Percentiles rank a stretch among this genome's conserved stretches.
These are phyloP conservation scores for Pinus tabuliformis DNA, from an alignment of 75 land plant species.

Conservation along the genomic window DNA sequence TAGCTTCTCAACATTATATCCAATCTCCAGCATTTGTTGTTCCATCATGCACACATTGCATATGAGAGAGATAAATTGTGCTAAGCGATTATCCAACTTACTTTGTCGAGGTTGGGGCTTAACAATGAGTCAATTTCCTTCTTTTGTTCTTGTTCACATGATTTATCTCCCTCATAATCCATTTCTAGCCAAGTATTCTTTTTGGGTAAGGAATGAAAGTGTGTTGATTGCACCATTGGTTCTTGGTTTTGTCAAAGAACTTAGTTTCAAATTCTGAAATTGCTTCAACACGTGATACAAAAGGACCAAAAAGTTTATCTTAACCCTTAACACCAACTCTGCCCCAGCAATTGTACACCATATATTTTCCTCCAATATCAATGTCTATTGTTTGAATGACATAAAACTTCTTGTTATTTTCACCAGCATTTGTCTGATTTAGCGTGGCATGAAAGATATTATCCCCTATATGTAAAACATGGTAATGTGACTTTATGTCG, in stretches of 20 bases:
- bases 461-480: constrained; percentile 16
- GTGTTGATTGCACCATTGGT: constrained; percentile 60
- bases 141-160: neutral
- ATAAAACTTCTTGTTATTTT: constrained; percentile 95
- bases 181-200: constrained; percentile 93
- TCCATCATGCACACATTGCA: constrained; percentile 94
- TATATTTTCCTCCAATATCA: constrained; percentile 55
- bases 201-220: constrained; percentile 51
- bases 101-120: constrained; percentile 41
- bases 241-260: constrained; percentile 79
- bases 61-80: constrained; percentile 71
- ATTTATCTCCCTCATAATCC: constrained; percentile 66
- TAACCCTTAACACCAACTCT: constrained; percentile 94
- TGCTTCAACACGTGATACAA: constrained; percentile 36
- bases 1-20: constrained; percentile 37
- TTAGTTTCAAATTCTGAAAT: constrained; percentile 66
- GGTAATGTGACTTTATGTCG: too few species aligned
- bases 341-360: constrained; percentile 89
- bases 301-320: constrained; percentile 67
- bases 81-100: constrained; percentile 65
- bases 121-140: neutral
- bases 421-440: constrained; percentile 91
- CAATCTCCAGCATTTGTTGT: constrained; percentile 96
- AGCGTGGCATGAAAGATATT: constrained; percentile 91
- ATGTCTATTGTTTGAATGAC: constrained; percentile 88